Percentiles rank a stretch among this genome's conserved stretches.
These are phyloP conservation scores for Ganoderma lucidum DNA, from an alignment of 1,284 basidiomycete genomes.

Conservation along the genomic window DNA sequence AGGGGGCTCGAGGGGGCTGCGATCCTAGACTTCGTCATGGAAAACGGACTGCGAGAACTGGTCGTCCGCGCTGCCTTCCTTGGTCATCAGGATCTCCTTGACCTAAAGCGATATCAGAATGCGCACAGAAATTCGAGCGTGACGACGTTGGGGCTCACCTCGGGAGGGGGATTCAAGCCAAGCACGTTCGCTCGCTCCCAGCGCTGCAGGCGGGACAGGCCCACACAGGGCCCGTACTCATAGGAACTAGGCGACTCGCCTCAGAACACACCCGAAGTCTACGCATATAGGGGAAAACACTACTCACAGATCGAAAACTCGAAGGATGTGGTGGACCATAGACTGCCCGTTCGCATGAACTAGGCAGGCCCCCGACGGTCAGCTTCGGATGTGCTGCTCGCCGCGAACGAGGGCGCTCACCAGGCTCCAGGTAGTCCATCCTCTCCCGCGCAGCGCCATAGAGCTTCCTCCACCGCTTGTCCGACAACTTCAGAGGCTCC, in stretches of 20 bases:
- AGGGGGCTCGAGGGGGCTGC: neutral
- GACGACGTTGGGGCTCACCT: conserved; percentile 55
- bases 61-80: conserved; percentile 55
- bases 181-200: conserved; percentile 89
- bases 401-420: conserved; percentile 51
- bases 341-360: conserved; percentile 71
- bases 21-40: conserved; percentile 48
- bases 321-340: conserved; percentile 74
- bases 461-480: conserved; percentile 62
- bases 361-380: conserved; percentile 36
- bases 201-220: conserved; percentile 83
- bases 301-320: conserved; percentile 80
- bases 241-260: conserved; percentile 58
- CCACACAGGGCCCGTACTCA: conserved; percentile 88
- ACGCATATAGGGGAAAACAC: conserved; percentile 12
- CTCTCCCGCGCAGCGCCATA: conserved; percentile 56
- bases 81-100: conserved; percentile 73
- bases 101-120: conserved; percentile 55
- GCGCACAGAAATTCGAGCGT: neutral
- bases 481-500: conserved; percentile 46
- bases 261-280: neutral
- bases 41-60: conserved; percentile 61
- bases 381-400: conserved; percentile 3
- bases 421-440: conserved; percentile 64
- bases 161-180: conserved; percentile 84